phyloP scores from a whole-genome alignment of 352 stramenopile genomes.

The Plasmopara halstedii region DNA sequence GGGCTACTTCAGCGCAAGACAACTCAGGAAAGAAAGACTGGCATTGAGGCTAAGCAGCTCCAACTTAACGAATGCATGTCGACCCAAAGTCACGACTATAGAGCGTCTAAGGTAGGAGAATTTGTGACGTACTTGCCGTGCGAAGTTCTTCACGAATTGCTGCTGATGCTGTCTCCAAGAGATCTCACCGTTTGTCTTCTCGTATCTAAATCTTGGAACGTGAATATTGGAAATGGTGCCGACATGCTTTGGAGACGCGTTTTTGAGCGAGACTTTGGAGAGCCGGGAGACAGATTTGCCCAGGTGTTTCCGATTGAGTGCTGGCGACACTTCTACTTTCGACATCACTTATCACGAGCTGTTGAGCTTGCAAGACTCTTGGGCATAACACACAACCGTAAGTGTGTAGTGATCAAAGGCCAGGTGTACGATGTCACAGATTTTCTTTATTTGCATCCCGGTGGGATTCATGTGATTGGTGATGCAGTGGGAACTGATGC shows the following conservation, averaged over 20 bases:
- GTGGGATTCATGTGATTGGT: constrained; percentile 60
- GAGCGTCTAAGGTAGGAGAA: not conserved
- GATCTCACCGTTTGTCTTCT: constrained; percentile 37
- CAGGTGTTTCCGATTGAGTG: constrained; percentile 43
- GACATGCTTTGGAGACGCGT: constrained; percentile 42
- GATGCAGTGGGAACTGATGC: constrained; percentile 66
- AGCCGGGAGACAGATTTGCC: constrained; percentile 40
- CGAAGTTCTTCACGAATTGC: constrained; percentile 43
- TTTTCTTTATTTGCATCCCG: constrained; percentile 61
- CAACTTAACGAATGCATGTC: too few species aligned
- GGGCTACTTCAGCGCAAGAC: constrained; percentile 50
- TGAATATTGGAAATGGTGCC: constrained; percentile 21
- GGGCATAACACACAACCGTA: constrained; percentile 24
- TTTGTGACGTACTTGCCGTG: constrained; percentile 22
- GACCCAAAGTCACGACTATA: constrained; percentile 1
- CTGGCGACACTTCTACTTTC: constrained; percentile 69
- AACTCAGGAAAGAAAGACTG: constrained; percentile 17
- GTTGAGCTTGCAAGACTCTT: constrained; percentile 56
- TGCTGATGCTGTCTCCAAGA: constrained; percentile 40
- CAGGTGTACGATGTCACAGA: constrained; percentile 62
- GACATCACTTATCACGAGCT: constrained; percentile 51
- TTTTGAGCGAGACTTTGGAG: constrained; percentile 47
- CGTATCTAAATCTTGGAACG: constrained; percentile 36
- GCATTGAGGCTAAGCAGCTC: constrained; percentile 13
- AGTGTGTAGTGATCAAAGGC: constrained; percentile 55